Conservation (phyloP, 495 filamentous ascomycete genomes). For the Bathelium albidoporum region DNA sequence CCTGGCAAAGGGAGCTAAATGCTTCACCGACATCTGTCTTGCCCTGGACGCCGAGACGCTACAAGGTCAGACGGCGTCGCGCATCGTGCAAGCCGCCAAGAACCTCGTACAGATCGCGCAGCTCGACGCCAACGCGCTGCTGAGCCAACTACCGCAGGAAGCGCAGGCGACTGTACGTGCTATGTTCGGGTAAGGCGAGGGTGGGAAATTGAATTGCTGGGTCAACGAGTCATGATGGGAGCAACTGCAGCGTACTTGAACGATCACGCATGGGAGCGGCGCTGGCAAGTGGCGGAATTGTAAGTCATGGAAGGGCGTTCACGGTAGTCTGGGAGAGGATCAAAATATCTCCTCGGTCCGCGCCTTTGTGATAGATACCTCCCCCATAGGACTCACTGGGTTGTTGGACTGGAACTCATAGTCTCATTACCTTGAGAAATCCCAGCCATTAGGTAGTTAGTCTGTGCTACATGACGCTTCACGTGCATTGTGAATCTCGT, state of each 20-base stretch:
- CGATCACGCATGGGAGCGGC: not conserved
- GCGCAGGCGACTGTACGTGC: slow-evolving; percentile 62
- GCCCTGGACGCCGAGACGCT: slow-evolving; percentile 86
- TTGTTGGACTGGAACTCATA: not conserved
- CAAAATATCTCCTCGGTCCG: not conserved
- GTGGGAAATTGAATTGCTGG: not conserved
- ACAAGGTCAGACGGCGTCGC: slow-evolving; percentile 64
- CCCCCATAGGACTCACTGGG: not conserved
- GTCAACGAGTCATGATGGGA: not conserved
- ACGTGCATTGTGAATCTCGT: no score
- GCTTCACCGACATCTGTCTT: slow-evolving; percentile 73
- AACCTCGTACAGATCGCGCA: slow-evolving; percentile 57
- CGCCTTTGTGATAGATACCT: not conserved
- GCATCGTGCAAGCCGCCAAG: slow-evolving; percentile 65
- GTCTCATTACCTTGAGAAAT: not conserved
- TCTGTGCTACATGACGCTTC: not conserved
- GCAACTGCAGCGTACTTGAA: not conserved
- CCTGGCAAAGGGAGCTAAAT: slow-evolving; percentile 55
- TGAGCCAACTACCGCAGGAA: slow-evolving; percentile 61
- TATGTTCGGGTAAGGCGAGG: slow-evolving; percentile 26
- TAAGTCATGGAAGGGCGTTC: not conserved
- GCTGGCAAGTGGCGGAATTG: not conserved
- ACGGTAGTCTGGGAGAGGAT: not conserved
- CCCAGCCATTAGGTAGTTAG: not conserved
- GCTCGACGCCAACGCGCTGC: slow-evolving; percentile 57